Percentiles rank a stretch among this genome's conserved stretches.
Conservation (phyloP, 495 filamentous ascomycete species). For the Penicillium cinerascens region DNA sequence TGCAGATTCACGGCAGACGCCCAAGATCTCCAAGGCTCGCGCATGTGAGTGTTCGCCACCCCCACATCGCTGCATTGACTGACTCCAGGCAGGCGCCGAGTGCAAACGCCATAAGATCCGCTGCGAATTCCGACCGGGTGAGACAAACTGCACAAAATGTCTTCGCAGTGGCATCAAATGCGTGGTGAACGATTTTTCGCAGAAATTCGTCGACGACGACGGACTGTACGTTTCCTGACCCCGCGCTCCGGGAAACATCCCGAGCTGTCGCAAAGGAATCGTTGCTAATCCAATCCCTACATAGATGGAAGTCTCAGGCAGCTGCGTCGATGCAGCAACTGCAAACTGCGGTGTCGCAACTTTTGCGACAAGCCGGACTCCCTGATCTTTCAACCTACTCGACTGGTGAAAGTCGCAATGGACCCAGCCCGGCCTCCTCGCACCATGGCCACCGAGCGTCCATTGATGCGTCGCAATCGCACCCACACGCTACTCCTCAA, state of each 20-base stretch:
- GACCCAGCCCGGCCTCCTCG: conserved; percentile 32
- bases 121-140: conserved; percentile 43
- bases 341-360: conserved; percentile 42
- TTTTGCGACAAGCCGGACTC: conserved; percentile 38
- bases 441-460: conserved; percentile 26
- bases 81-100: conserved; percentile 35
- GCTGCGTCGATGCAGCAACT: conserved; percentile 39
- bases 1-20: conserved; percentile 22
- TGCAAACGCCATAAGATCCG: conserved; percentile 49
- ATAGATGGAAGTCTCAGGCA: conserved; percentile 46
- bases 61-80: conserved; percentile 10
- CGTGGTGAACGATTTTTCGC: conserved; percentile 48
- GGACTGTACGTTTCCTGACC: conserved; percentile 31
- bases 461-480: conserved; percentile 24
- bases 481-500: conserved; percentile 22
- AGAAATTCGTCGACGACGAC: conserved; percentile 49
- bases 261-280: not conserved
- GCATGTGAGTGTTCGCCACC: conserved; percentile 35
- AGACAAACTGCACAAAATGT: conserved; percentile 44
- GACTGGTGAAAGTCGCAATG: conserved; percentile 28
- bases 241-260: not conserved
- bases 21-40: conserved; percentile 47
- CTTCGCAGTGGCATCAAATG: conserved; percentile 46
- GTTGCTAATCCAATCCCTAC: conserved; percentile 2
- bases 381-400: conserved; percentile 40